Percentiles rank a stretch among this genome's conserved stretches.
phyloP scores from a whole-genome alignment of 2,329 filamentous ascomycete species.

The Apiospora marii region DNA sequence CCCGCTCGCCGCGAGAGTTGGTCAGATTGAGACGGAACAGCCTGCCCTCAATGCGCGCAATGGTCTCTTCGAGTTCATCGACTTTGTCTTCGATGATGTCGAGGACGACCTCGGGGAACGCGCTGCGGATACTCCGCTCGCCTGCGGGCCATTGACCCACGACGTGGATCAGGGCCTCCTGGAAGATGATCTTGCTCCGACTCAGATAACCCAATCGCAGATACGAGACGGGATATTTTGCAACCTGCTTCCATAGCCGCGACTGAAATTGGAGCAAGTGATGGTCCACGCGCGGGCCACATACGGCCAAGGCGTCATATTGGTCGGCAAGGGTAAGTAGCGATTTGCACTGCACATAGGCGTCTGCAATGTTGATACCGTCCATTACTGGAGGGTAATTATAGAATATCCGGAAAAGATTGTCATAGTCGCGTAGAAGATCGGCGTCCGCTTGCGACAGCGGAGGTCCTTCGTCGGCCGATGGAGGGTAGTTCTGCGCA shows the following conservation, averaged over 20 bases:
- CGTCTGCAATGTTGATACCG: conserved; percentile 86
- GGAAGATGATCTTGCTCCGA: conserved; percentile 82
- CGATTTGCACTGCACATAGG: conserved; percentile 93
- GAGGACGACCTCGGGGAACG: conserved; percentile 78
- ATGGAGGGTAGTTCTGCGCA: conserved; percentile 30
- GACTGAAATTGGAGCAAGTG: conserved; percentile 92
- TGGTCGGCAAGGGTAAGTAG: conserved; percentile 89
- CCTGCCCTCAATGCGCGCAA: conserved; percentile 79
- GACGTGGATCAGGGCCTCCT: conserved; percentile 90
- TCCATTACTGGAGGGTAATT: conserved; percentile 87
- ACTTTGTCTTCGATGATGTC: conserved; percentile 96
- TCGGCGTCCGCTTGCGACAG: conserved; percentile 72
- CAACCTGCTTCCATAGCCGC: conserved; percentile 93
- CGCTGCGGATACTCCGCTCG: conserved; percentile 76
- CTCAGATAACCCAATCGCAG: conserved; percentile 88
- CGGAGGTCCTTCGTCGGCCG: conserved; percentile 42
- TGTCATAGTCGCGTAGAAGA: conserved; percentile 90
- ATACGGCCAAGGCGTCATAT: conserved; percentile 89
- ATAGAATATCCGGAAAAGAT: conserved; percentile 95
- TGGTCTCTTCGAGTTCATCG: conserved; percentile 85
- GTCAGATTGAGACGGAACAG: conserved; percentile 83
- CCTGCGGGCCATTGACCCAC: conserved; percentile 92
- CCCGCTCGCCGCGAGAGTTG: conserved; percentile 81
- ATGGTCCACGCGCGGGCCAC: conserved; percentile 90
- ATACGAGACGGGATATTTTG: conserved; percentile 93